Conservation (phyloP, 805 yeast genomes). For the Candida arabinofermentans region DNA sequence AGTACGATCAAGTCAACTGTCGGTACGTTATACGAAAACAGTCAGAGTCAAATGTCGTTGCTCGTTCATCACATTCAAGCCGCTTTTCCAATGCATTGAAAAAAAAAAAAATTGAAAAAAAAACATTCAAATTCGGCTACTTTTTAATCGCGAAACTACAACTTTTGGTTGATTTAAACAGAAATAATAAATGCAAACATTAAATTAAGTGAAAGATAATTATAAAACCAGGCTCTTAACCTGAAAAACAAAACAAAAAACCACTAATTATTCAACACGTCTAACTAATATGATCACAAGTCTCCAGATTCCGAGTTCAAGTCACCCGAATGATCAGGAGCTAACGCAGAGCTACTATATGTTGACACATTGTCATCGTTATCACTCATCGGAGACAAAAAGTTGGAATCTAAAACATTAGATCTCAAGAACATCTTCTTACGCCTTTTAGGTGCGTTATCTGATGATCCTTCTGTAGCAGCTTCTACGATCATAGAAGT, state of each 20-base stretch:
- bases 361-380: conserved; percentile 30
- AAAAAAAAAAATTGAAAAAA: neutral
- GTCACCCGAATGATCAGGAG: conserved; percentile 19
- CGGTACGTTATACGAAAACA: neutral
- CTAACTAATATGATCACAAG: neutral
- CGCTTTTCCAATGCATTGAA: neutral
- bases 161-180: no score
- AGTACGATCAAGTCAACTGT: no score
- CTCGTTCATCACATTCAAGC: neutral
- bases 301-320: conserved; percentile 9
- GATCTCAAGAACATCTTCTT: conserved; percentile 17
- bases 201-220: no score
- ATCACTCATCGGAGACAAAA: conserved; percentile 29
- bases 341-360: conserved; percentile 25
- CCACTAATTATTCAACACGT: neutral
- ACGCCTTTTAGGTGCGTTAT: conserved; percentile 19
- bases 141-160: neutral
- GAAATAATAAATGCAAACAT: no score
- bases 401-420: conserved; percentile 19
- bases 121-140: no score
- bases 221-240: no score
- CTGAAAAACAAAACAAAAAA: neutral
- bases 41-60: no score
- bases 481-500: neutral
- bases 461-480: neutral